Base-by-base conservation (phyloP, 2,329 filamentous ascomycete genomes). In the Aspergillus phoenicis region DNA sequence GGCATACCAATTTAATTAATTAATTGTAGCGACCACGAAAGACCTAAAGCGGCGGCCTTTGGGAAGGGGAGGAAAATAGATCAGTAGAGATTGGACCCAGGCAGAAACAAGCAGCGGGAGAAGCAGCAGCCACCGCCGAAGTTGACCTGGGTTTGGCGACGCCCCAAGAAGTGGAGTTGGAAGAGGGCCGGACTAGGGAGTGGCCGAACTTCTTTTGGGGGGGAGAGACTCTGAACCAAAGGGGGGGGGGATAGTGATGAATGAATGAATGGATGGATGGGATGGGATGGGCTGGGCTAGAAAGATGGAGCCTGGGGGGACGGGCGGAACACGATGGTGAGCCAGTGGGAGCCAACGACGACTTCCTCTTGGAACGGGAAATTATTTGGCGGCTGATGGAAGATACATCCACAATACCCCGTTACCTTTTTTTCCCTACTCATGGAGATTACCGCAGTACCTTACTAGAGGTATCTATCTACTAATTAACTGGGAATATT, bases 71-170 rank as follows among this genome's bases (percentile, higher is more conserved):
- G 45, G 45, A 49, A 49, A 49, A 28, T 28, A n/a, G 45, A 24
- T 49, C 13, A n/a, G 43, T 47, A 28, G 45, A 11, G 22, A 49
- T 49, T 49, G 45, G 45, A 49, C 22, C 24, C 24, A 49, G 22
- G 45, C 45, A 49, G 22, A 49, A 51, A 45, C 41, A 45, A 45
- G 41, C 41, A 45, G 41, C 41, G 41, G 41, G 41, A 45, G 41
- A 22, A 45, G 41, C 41, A 45, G 47, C 47, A 51, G 26, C 47
- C 47, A 51, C 47, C 26, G 26, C 47, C 10, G 47, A 28, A 51
- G 26, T 10, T 10, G 45, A 30, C 20, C 20, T 26, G 13, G 47
- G 47, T 28, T 49, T 49, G 45, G 45, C 24, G 45, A 49, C 39
- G 45, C 20, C 45, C 45, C 45, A 15, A 30, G 24, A 13, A 49